phyloP scores from a whole-genome alignment of 768 basidiomycete genomes.

The Gymnopilus junonius region DNA sequence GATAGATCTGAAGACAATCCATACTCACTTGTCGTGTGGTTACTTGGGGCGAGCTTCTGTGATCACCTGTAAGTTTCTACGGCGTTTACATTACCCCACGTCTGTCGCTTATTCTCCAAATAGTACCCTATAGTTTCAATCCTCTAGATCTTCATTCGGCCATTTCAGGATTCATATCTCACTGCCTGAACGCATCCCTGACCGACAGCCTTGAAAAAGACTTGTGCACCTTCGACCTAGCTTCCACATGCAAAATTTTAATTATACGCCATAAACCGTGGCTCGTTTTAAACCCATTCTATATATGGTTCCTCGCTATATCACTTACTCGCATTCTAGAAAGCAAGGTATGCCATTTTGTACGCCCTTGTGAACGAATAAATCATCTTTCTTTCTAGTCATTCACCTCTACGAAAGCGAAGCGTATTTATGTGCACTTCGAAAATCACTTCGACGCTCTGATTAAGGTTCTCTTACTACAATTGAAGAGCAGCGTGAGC shows the following conservation, averaged over 20 bases:
- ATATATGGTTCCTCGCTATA: not conserved
- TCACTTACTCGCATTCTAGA: not conserved
- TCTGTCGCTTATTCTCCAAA: not conserved
- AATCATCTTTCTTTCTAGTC: not conserved
- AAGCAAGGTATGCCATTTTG: not conserved
- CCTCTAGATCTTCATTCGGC: not conserved
- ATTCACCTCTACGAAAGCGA: not conserved
- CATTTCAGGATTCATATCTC: not conserved
- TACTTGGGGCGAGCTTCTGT: constrained; percentile 1
- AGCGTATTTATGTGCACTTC: not conserved
- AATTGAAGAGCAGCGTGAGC: constrained; percentile 2
- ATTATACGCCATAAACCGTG: not conserved
- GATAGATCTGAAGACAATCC: constrained; percentile 11
- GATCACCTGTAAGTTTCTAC: not conserved
- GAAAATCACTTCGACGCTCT: not conserved
- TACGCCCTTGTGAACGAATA: not conserved
- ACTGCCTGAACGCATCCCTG: not conserved
- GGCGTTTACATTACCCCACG: not conserved
- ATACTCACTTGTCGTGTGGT: constrained; percentile 10
- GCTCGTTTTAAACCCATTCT: constrained; percentile 7
- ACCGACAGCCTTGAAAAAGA: not conserved
- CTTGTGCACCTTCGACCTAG: not conserved
- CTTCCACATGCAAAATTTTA: not conserved
- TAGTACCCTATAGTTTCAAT: constrained; percentile 6
- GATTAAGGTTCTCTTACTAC: not conserved